Evolutionary conservation across 805 yeast species (phyloP).

Genomic region (Metschnikowia orientalis): DNA sequence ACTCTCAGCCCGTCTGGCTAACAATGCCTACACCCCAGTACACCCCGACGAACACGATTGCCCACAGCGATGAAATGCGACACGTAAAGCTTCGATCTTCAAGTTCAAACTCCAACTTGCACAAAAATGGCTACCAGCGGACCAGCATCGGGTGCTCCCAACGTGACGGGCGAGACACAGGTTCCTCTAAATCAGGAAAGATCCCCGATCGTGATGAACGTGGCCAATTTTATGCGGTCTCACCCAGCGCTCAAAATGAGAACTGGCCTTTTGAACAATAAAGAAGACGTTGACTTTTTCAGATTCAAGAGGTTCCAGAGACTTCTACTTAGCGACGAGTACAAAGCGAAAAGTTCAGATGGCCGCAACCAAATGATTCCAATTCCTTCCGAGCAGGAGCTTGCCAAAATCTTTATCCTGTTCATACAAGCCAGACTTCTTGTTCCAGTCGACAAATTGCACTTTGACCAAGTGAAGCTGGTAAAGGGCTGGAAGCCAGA

Average conservation of each 20-base stretch:
- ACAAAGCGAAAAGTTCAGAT: slow-evolving; percentile 47
- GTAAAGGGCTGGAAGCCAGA: slow-evolving; percentile 57
- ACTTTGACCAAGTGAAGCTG: slow-evolving; percentile 60
- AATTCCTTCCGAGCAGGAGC: slow-evolving; percentile 45
- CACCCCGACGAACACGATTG: neutral
- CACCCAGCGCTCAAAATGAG: slow-evolving; percentile 72
- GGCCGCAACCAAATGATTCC: slow-evolving; percentile 45
- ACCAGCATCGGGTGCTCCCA: slow-evolving; percentile 8
- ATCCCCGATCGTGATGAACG: slow-evolving; percentile 58
- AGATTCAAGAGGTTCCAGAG: slow-evolving; percentile 78
- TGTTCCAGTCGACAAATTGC: slow-evolving; percentile 71
- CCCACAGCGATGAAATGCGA: slow-evolving; percentile 4
- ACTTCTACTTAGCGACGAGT: slow-evolving; percentile 71
- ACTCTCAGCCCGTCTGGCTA: neutral
- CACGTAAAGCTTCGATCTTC: slow-evolving; percentile 5
- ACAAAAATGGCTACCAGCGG: slow-evolving; percentile 11
- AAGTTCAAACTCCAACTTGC: neutral
- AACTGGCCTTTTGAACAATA: slow-evolving; percentile 68
- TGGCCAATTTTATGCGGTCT: slow-evolving; percentile 69
- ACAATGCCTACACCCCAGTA: neutral
- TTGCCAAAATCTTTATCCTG: slow-evolving; percentile 57
- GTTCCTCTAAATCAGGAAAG: slow-evolving; percentile 17
- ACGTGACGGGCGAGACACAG: slow-evolving; percentile 12
- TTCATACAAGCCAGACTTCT: slow-evolving; percentile 72
- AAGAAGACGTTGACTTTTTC: slow-evolving; percentile 74